A percentile compares a stretch with the other conserved stretches of the same genome.
Evolutionary conservation across 768 basidiomycete genomes (phyloP).

Genomic region (Gelatoporia subvermispora): DNA sequence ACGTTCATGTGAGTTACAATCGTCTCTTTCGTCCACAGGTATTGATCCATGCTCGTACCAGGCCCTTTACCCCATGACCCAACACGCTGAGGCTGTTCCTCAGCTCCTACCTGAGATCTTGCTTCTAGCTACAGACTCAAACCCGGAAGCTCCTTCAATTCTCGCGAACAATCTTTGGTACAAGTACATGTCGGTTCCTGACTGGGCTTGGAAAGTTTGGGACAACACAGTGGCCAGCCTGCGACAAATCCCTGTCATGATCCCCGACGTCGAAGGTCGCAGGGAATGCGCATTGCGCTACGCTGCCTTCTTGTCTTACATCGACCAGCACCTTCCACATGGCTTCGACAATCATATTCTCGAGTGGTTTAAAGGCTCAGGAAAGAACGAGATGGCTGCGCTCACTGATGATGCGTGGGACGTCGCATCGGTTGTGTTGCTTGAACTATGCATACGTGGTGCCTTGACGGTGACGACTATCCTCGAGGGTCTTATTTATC

Average conservation of each 20-base stretch:
- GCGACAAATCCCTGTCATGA: conserved; percentile 60
- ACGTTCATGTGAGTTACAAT: conserved; percentile 47
- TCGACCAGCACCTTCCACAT: conserved; percentile 71
- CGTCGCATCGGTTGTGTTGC: conserved; percentile 53
- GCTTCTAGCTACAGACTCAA: conserved; percentile 53
- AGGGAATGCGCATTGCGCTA: conserved; percentile 59
- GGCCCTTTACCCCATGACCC: conserved; percentile 38
- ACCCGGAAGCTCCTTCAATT: conserved; percentile 56
- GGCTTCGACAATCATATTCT: conserved; percentile 70
- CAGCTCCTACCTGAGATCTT: conserved; percentile 56
- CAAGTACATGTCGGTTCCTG: conserved; percentile 64
- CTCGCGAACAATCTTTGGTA: conserved; percentile 80
- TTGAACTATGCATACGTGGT: conserved; percentile 61
- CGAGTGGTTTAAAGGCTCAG: conserved; percentile 67
- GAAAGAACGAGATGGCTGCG: conserved; percentile 56
- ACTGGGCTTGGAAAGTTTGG: conserved; percentile 85
- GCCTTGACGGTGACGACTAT: conserved; percentile 71
- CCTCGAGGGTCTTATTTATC: conserved; percentile 71
- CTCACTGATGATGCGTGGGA: conserved; percentile 65
- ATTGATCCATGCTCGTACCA: conserved; percentile 9
- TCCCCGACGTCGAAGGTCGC: conserved; percentile 40
- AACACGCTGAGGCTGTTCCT: conserved; percentile 31
- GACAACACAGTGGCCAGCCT: conserved; percentile 75
- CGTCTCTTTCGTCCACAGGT: not conserved
- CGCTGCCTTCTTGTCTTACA: conserved; percentile 62